Conservation (phyloP, 2,329 filamentous ascomycete genomes). For the Trichoderma arundinaceum region DNA sequence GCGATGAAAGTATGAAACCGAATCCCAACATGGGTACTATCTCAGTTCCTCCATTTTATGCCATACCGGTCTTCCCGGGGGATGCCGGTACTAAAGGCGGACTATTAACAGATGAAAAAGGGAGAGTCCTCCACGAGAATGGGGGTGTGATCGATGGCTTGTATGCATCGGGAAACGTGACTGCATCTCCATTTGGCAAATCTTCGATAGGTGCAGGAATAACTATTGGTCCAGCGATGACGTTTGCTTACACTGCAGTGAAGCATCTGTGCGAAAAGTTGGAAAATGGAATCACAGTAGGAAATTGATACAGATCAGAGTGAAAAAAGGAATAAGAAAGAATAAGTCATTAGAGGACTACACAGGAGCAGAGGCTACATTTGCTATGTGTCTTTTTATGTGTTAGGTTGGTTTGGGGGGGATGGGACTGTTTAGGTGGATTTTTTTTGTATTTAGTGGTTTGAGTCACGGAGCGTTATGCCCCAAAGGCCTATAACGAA, state of each 20-base stretch:
- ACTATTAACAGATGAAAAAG: constrained; percentile 1
- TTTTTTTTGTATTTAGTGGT: too few species aligned
- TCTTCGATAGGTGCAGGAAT: not conserved
- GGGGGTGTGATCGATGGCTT: not conserved
- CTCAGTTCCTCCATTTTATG: not conserved
- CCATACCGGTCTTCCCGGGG: not conserved
- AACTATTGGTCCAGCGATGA: not conserved
- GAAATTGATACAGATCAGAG: too few species aligned
- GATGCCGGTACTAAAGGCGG: not conserved
- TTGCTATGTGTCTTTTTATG: too few species aligned
- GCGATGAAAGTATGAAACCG: constrained; percentile 4
- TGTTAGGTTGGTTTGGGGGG: too few species aligned
- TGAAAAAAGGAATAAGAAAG: too few species aligned
- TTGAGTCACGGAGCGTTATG: too few species aligned
- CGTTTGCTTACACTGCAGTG: not conserved
- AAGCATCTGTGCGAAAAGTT: too few species aligned
- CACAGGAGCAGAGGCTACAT: too few species aligned
- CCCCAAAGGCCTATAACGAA: too few species aligned
- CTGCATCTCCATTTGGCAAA: not conserved
- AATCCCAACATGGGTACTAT: not conserved
- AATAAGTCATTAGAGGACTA: too few species aligned
- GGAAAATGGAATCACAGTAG: too few species aligned
- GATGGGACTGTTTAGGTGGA: too few species aligned
- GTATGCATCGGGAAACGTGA: not conserved
- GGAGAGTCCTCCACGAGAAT: not conserved